Evolutionary conservation across 2,329 filamentous ascomycete species (phyloP).

Genomic region (Talaromyces sp.): DNA sequence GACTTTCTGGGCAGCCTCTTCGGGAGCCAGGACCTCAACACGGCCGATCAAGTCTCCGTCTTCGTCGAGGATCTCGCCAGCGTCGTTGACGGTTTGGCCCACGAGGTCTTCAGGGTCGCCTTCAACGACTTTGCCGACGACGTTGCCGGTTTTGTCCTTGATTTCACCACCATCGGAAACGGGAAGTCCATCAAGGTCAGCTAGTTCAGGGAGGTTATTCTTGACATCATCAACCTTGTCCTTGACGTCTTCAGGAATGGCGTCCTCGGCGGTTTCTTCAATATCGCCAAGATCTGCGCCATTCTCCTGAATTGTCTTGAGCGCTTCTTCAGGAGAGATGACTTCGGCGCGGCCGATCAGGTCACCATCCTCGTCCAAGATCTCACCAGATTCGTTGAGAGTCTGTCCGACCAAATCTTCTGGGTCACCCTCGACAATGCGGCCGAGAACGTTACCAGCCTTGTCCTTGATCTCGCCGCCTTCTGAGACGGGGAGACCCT

Average conservation of each 20-base stretch:
- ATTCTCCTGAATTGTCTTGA: slow-evolving; percentile 26
- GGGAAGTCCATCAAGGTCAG: slow-evolving; percentile 37
- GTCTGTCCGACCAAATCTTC: slow-evolving; percentile 40
- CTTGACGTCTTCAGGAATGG: not conserved
- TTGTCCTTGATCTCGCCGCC: slow-evolving; percentile 53
- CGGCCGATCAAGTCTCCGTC: slow-evolving; percentile 36
- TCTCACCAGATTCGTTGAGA: slow-evolving; percentile 41
- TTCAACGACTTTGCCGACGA: slow-evolving; percentile 30
- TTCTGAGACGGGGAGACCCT: slow-evolving; percentile 47
- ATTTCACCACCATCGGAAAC: slow-evolving; percentile 56
- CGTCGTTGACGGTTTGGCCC: slow-evolving; percentile 33
- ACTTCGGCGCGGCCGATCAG: slow-evolving; percentile 30
- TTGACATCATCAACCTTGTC: slow-evolving; percentile 35
- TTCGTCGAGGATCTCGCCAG: slow-evolving; percentile 37
- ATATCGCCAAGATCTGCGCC: slow-evolving; percentile 16
- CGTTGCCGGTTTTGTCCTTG: slow-evolving; percentile 43
- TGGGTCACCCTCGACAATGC: slow-evolving; percentile 41
- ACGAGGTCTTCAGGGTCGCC: slow-evolving; percentile 47
- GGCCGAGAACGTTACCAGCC: slow-evolving; percentile 38
- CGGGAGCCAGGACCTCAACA: slow-evolving; percentile 20
- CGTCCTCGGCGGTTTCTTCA: slow-evolving; percentile 24
- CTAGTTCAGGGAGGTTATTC: slow-evolving; percentile 32
- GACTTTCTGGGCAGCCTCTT: slow-evolving; percentile 28
- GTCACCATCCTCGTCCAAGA: slow-evolving; percentile 37
- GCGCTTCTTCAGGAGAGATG: slow-evolving; percentile 13